Base-by-base conservation (phyloP, 352 stramenopile species). In the Hyaloperonospora arabidopsidis region DNA sequence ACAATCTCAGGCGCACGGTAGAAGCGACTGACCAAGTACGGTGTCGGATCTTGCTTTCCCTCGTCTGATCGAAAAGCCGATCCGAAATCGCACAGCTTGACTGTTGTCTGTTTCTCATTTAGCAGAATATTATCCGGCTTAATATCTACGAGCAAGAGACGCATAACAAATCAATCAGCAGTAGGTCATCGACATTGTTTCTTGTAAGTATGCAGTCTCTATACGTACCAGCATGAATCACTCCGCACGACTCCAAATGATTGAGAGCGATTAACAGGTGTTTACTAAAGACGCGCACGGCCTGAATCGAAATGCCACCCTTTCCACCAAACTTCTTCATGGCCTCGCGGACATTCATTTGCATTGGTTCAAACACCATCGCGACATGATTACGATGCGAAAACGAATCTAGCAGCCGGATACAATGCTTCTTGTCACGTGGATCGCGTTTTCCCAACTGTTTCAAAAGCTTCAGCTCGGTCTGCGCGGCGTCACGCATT, bases 71-170 rank as follows among this genome's bases (percentile, higher is more conserved):
- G 91, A 49, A 98, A 98, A 12, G 97, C 96, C 19, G 79, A 96
- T 0, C 97, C 97, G 79, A 99, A 98, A 73, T 99, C 97, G 54
- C 89, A 97, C 15, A 99, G 57, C 67, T 98, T 98, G 46, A 98
- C 78, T 18, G 85, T 96, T 1, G 80, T 95, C 60, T 97, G 93
- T 53, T 97, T 94, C 22, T 96, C 93, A 52, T 92, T 91, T n/a
- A 98, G 79, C 22, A 99, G 59, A 43, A 98, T 97, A 53, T 99
- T 99, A 67, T 99, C 96, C 2, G 95, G 94, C 57, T 99, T 99
- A 43, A 99, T 96, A 72, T 99, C 96, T 72, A 59, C 34, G 54
- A 13, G 54, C 3, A 29, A 13, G 13, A 46, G 18, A 49, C 38
- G 12, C 14, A 49, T n/a, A 57, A 13, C 22, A 49, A 15, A 43